Evolutionary conservation across 768 basidiomycete genomes (phyloP), one percentile per base, ranked within the genome.

Genomic region (Tulasnella sp.): DNA sequence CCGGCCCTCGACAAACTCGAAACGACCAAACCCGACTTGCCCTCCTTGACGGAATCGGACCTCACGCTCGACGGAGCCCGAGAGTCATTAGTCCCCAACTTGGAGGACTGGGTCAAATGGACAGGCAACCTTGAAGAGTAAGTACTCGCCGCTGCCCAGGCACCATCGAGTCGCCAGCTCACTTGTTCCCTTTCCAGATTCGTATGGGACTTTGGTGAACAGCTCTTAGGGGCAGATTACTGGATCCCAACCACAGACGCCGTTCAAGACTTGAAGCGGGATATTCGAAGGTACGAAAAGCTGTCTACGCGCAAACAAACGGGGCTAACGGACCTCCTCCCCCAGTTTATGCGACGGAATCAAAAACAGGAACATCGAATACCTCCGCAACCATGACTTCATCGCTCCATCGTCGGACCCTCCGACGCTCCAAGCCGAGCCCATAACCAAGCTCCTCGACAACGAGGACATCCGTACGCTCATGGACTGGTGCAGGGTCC

Each of bases 361-460:
- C 64, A 69, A 28, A 28, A 14, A 28, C 64, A 69, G 37, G 34
- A 69, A 69, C 31, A 6, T 37, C 64, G 34, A 37, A 28, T 69
- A 69, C 64, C 64, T 69, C 64, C 64, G 34, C 28, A 18, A 1
- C 4, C 64, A 69, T 12, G 34, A 69, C 64, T 69, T 69, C 31
- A 28, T 69, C 34, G 5, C 64, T 12, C 64, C 64, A 31, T 69
- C 64, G 31, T 69, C 64, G 28, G 28, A 28, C 64, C 31, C 64
- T 14, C 31, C 64, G 31, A 69, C 64, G 28, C 64, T 69, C 64
- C 34, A 37, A 16, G 34, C 64, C 31, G 64, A 69, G 18, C 16
- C 64, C 31, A 69, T 69, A 20, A 69, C 28, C 64, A 69, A 69
- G 64, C 64, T 69, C 64, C 64, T 69, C 64, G 64, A 69, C 64